phyloP scores from a whole-genome alignment of 2,329 filamentous ascomycete genomes.

The Parastagonospora nodorum region DNA sequence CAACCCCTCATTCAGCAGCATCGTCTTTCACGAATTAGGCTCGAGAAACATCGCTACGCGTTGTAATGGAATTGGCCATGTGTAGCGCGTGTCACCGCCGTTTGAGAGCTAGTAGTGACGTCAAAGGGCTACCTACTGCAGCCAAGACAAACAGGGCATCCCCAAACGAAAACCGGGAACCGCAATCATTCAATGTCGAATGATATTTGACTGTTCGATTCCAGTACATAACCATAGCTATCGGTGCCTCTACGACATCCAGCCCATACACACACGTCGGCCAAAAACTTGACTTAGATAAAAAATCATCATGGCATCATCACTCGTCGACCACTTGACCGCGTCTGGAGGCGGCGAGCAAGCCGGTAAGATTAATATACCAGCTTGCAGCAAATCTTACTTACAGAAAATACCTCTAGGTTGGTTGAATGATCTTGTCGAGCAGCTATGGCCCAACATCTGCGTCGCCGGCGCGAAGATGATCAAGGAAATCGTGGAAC shows the following conservation, averaged over 20 bases:
- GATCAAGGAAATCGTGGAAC: constrained; percentile 55
- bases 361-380: constrained; percentile 34
- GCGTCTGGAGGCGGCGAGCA: constrained; percentile 50
- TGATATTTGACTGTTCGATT: neutral
- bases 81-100: neutral
- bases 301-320: constrained; percentile 18
- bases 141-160: constrained; percentile 9
- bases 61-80: neutral
- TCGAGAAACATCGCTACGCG: neutral
- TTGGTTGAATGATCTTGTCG: constrained; percentile 57
- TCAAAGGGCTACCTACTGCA: constrained; percentile 6
- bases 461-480: constrained; percentile 51
- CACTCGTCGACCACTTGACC: constrained; percentile 48
- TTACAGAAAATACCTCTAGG: constrained; percentile 21
- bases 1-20: neutral
- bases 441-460: constrained; percentile 58
- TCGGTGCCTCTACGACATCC: too few species aligned
- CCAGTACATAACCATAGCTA: neutral
- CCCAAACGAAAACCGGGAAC: constrained; percentile 8
- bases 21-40: neutral
- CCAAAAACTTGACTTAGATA: neutral
- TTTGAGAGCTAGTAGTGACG: constrained; percentile 6
- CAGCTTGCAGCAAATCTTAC: neutral
- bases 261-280: too few species aligned
- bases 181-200: neutral